Evolutionary conservation across 768 basidiomycete species (phyloP).

Genomic region (Leccinum incarnatum): DNA sequence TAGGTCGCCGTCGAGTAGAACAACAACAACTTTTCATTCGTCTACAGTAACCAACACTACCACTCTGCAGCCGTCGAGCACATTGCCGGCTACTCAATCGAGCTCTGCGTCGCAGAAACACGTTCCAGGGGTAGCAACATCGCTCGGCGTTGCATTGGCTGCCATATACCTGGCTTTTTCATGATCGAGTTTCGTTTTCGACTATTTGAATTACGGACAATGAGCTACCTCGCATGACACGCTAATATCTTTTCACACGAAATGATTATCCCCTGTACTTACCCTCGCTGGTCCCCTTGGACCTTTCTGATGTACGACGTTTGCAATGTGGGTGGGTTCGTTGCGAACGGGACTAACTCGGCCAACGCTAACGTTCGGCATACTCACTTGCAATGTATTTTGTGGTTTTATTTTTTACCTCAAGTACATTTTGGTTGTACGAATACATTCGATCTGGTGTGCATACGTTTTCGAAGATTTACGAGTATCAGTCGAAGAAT

Average conservation of each 20-base stretch:
- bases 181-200: constrained; percentile 13
- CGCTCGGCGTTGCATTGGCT: constrained; percentile 17
- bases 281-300: constrained; percentile 1
- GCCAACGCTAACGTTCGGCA: constrained; percentile 6
- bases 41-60: constrained; percentile 8
- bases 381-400: constrained; percentile 23
- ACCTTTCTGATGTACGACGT: constrained; percentile 15
- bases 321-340: constrained; percentile 16
- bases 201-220: constrained; percentile 10
- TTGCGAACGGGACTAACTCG: constrained; percentile 9
- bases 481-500: constrained; percentile 13
- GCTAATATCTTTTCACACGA: constrained; percentile 11
- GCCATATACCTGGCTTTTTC: constrained; percentile 19
- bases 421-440: constrained; percentile 23
- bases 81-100: constrained; percentile 16
- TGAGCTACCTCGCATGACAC: constrained; percentile 6
- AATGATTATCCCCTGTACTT: constrained; percentile 17
- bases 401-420: neutral
- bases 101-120: constrained; percentile 28
- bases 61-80: neutral
- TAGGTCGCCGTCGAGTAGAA: neutral
- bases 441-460: neutral
- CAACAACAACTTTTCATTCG: neutral
- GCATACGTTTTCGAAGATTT: neutral
- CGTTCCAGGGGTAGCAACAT: constrained; percentile 11